phyloP scores from a whole-genome alignment of 495 filamentous ascomycete genomes.

The Hypoxylon crocopeplum region DNA sequence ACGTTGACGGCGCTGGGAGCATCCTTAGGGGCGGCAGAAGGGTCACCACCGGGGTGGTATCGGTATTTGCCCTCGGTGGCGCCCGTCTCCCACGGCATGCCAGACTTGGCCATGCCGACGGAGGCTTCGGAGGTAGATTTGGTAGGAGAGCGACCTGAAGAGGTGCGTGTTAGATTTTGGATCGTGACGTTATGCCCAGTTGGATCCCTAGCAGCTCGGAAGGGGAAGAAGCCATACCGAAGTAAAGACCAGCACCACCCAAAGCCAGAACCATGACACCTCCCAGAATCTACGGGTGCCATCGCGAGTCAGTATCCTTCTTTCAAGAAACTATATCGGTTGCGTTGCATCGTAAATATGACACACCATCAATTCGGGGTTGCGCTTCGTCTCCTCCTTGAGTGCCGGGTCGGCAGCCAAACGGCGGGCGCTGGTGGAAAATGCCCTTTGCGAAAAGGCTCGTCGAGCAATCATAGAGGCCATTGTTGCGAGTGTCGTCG shows the following conservation, averaged over 20 bases:
- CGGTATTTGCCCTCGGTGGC: slow-evolving; percentile 75
- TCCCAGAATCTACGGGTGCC: slow-evolving; percentile 89
- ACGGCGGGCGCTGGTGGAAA: slow-evolving; percentile 54
- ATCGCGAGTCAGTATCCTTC: no score
- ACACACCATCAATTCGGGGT: slow-evolving; percentile 60
- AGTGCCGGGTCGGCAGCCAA: slow-evolving; percentile 50
- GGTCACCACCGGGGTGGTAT: slow-evolving; percentile 91
- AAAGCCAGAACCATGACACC: slow-evolving; percentile 92
- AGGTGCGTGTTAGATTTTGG: slow-evolving; percentile 37
- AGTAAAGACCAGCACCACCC: slow-evolving; percentile 86
- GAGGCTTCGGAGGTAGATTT: slow-evolving; percentile 78
- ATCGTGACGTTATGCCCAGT: not conserved
- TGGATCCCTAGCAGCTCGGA: slow-evolving; percentile 15
- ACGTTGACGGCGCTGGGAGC: slow-evolving; percentile 94
- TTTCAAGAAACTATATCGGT: no score
- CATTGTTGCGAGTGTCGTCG: slow-evolving; percentile 50
- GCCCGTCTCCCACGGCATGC: slow-evolving; percentile 89
- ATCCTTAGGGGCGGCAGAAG: slow-evolving; percentile 75
- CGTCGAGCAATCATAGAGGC: slow-evolving; percentile 56
- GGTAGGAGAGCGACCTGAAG: slow-evolving; percentile 82
- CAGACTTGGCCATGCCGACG: slow-evolving; percentile 72
- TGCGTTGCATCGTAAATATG: slow-evolving; percentile 31
- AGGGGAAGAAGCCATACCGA: slow-evolving; percentile 57
- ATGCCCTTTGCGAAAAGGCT: slow-evolving; percentile 43
- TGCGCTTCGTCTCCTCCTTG: slow-evolving; percentile 58